A percentile compares a stretch with the other conserved stretches of the same genome.
Conservation (phyloP, 495 filamentous ascomycete species). For the Bacidia rubella region DNA sequence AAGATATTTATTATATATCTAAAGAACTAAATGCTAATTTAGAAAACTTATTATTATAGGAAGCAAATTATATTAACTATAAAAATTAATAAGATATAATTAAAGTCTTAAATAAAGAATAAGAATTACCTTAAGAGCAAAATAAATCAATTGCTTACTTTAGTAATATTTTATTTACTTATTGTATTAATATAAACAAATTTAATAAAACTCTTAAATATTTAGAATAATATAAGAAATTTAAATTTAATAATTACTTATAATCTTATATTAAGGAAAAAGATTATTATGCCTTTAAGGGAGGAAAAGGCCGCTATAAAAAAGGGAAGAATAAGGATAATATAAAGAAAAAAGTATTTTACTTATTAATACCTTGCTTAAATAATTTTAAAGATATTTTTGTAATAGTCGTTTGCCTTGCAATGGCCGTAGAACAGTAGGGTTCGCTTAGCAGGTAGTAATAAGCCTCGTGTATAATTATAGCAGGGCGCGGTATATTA, state of each 20-base stretch:
- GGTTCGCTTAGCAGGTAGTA: no score
- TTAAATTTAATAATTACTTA: no score
- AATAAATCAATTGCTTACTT: no score
- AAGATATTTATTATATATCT: neutral
- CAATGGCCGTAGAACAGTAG: no score
- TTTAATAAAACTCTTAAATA: no score
- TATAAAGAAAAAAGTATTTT: neutral
- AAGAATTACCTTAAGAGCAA: neutral
- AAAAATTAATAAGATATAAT: neutral
- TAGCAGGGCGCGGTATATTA: no score
- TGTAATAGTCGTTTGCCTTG: no score
- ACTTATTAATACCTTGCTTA: neutral
- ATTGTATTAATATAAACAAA: neutral
- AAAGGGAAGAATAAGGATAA: neutral
- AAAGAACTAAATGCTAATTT: no score
- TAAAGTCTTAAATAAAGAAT: neutral
- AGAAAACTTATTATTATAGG: neutral
- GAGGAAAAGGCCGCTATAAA: neutral
- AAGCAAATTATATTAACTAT: neutral
- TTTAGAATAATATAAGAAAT: no score
- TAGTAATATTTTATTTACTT: neutral
- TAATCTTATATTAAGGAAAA: no score
- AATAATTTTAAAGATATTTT: neutral
- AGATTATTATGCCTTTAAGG: no score
- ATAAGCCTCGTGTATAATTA: no score